phyloP scores from a whole-genome alignment of 345 rosid genomes.

The Citrus unshiu region DNA sequence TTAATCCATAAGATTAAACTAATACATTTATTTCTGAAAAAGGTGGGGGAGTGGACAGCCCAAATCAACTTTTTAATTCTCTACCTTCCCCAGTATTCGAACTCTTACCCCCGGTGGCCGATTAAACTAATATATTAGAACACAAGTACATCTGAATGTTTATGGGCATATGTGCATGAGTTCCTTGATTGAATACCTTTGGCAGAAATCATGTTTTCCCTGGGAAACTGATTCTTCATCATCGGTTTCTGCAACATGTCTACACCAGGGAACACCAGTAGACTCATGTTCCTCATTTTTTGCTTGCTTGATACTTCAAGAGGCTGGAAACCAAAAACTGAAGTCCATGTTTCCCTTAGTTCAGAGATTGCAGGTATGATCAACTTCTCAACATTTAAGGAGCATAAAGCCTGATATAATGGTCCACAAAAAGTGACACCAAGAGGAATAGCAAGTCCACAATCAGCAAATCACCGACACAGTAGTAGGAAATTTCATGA shows the following conservation, averaged over 20 bases:
- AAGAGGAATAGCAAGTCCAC: background rate
- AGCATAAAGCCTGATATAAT: constrained; percentile 59
- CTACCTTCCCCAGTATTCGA: too few relatives aligned
- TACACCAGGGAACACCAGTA: constrained; percentile 87
- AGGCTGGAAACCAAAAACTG: constrained; percentile 76
- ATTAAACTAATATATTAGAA: background rate
- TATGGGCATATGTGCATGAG: background rate
- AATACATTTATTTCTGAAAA: too few relatives aligned
- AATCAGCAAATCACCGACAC: background rate
- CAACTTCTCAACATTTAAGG: constrained; percentile 68
- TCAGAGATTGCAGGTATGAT: constrained; percentile 94
- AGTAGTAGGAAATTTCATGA: background rate
- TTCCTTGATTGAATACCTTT: constrained; percentile 35
- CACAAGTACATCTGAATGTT: background rate
- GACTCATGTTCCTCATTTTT: constrained; percentile 54
- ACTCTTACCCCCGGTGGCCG: too few relatives aligned
- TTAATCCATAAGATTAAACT: background rate
- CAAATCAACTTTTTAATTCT: too few relatives aligned
- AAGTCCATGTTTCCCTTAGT: constrained; percentile 80
- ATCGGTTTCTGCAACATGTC: constrained; percentile 78
- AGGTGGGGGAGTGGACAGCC: too few relatives aligned
- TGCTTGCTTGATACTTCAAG: constrained; percentile 39
- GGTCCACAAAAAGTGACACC: background rate
- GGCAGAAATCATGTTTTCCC: constrained; percentile 15
- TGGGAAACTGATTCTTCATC: constrained; percentile 24